phyloP scores from a whole-genome alignment of 352 stramenopile species.

The Globisporangium spinosum region DNA sequence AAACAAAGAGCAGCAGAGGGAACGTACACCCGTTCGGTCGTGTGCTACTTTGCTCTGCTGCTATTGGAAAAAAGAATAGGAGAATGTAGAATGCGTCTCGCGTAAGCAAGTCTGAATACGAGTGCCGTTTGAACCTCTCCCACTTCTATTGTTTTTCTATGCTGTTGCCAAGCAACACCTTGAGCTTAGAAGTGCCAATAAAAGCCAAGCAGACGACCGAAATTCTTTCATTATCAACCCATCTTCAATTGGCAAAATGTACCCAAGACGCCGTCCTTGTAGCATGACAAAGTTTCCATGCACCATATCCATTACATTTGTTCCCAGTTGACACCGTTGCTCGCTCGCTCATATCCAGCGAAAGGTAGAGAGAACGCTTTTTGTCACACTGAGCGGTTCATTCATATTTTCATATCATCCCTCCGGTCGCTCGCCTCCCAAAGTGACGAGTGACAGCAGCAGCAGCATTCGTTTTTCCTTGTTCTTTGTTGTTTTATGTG shows the following conservation, averaged over 20 bases:
- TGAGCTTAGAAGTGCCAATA: too few relatives aligned
- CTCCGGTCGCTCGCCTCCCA: not conserved
- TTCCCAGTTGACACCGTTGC: too few relatives aligned
- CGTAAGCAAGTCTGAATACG: not conserved
- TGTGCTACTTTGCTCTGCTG: not conserved
- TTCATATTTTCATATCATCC: not conserved
- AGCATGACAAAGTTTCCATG: too few relatives aligned
- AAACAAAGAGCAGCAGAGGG: not conserved
- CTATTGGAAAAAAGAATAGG: not conserved
- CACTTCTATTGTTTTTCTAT: not conserved
- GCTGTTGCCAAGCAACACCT: not conserved
- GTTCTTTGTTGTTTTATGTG: not conserved
- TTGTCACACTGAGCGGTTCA: not conserved
- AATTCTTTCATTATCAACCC: not conserved
- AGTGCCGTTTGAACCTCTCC: not conserved
- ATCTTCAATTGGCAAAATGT: not conserved
- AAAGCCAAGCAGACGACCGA: too few relatives aligned
- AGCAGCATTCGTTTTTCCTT: too few relatives aligned
- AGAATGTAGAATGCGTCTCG: not conserved
- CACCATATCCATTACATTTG: too few relatives aligned
- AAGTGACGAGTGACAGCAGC: too few relatives aligned
- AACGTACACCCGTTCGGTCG: not conserved
- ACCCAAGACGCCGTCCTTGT: not conserved
- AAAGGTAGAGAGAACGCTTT: too few relatives aligned
- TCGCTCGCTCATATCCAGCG: too few relatives aligned